Conservation (phyloP, 2,329 filamentous ascomycete species). For the Stylonectria norvegica region DNA sequence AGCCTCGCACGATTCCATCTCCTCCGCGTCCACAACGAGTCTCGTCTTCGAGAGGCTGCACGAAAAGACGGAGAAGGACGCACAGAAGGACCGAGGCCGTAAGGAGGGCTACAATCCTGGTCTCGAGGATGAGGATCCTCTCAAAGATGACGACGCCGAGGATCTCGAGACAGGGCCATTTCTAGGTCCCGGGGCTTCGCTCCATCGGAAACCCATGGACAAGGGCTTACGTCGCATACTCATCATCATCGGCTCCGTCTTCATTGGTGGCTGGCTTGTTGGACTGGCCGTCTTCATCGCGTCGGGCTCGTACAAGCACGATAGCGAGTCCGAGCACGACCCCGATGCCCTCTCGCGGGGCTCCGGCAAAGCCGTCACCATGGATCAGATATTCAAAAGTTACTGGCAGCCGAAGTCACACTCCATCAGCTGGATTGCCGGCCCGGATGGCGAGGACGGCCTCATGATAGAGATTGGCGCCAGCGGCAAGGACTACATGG, state of each 20-base stretch:
- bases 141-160: conserved; percentile 28
- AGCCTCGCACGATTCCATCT: conserved; percentile 56
- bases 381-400: conserved; percentile 67
- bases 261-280: conserved; percentile 65
- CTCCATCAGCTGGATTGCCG: conserved; percentile 72
- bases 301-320: conserved; percentile 62
- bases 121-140: conserved; percentile 44
- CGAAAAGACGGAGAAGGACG: conserved; percentile 45
- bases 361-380: conserved; percentile 67
- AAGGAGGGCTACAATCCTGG: conserved; percentile 30
- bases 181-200: conserved; percentile 37
- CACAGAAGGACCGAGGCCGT: conserved; percentile 17
- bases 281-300: conserved; percentile 66
- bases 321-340: conserved; percentile 62
- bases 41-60: conserved; percentile 75
- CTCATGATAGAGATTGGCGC: conserved; percentile 72
- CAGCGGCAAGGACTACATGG: conserved; percentile 66
- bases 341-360: conserved; percentile 62
- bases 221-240: conserved; percentile 60
- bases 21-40: conserved; percentile 80
- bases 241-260: conserved; percentile 57
- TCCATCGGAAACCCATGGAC: conserved; percentile 57
- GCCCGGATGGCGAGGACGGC: conserved; percentile 75
- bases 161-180: conserved; percentile 54
- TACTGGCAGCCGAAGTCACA: conserved; percentile 63